Evolutionary conservation across 108 stramenopile genomes (phyloP).

Genomic region (Nitzschia sp.): DNA sequence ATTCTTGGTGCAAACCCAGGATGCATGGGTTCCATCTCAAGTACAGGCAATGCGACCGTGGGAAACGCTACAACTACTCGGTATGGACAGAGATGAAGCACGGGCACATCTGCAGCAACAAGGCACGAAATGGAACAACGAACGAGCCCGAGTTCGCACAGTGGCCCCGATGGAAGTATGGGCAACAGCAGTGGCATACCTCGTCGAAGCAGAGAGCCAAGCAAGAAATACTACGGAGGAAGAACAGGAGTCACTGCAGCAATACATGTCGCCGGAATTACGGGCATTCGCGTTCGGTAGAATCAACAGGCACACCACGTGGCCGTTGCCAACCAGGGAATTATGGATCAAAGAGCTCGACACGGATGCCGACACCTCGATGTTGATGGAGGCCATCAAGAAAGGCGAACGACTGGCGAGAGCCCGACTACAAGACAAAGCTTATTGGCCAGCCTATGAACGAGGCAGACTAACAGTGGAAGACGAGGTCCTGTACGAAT

Average conservation of each 20-base stretch:
- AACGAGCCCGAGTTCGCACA: not conserved
- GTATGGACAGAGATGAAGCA: too few species aligned
- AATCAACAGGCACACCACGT: not conserved
- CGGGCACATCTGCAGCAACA: too few species aligned
- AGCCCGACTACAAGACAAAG: not conserved
- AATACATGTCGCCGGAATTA: not conserved
- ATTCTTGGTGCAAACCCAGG: too few species aligned
- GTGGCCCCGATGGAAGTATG: not conserved
- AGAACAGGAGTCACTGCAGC: not conserved
- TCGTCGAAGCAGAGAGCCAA: not conserved
- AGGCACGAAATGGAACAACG: too few species aligned
- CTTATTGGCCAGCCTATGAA: not conserved
- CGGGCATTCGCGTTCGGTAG: not conserved
- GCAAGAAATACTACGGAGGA: not conserved
- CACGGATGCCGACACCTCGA: not conserved
- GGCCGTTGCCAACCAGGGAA: not conserved
- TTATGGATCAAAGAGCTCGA: not conserved
- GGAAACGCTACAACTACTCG: too few species aligned
- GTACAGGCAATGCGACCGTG: too few species aligned
- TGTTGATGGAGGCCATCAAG: not conserved
- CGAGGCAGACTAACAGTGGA: not conserved
- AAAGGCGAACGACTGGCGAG: not conserved
- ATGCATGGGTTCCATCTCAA: too few species aligned
- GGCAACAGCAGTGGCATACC: not conserved
- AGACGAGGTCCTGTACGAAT: not conserved